A percentile compares a stretch with the other conserved stretches of the same genome.
Conservation (phyloP, 176 grass and related monocot species). For the Avena eriantha region DNA sequence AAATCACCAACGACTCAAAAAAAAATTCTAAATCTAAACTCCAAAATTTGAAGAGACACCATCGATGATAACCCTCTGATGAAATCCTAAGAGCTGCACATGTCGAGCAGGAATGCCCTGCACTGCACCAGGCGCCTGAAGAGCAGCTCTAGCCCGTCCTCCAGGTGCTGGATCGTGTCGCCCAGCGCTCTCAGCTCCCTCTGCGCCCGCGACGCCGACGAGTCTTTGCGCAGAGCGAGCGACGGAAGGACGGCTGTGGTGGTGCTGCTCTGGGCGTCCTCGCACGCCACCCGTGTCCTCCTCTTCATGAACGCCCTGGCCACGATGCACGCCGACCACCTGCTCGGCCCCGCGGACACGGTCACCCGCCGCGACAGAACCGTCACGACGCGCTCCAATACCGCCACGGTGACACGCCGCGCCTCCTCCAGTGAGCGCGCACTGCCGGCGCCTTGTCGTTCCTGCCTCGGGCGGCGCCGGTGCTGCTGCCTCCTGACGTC, state of each 20-base stretch:
- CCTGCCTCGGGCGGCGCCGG: not conserved
- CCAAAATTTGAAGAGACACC: slow-evolving; percentile 37
- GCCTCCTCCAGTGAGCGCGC: slow-evolving; percentile 41
- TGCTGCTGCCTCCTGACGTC: slow-evolving; percentile 40
- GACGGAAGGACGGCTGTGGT: not conserved
- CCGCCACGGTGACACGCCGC: slow-evolving; percentile 24
- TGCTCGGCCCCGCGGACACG: not conserved
- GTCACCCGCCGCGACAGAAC: slow-evolving; percentile 34
- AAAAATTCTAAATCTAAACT: not conserved
- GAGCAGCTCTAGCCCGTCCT: slow-evolving; percentile 52
- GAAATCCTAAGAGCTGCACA: slow-evolving; percentile 36
- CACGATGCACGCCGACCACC: slow-evolving; percentile 50
- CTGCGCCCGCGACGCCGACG: slow-evolving; percentile 14
- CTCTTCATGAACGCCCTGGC: slow-evolving; percentile 47
- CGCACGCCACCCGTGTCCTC: slow-evolving; percentile 44
- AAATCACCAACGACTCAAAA: not conserved
- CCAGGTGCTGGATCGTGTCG: slow-evolving; percentile 48
- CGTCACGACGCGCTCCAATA: slow-evolving; percentile 40
- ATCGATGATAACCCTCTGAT: slow-evolving; percentile 8
- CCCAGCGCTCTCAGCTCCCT: slow-evolving; percentile 43
- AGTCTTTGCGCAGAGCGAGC: slow-evolving; percentile 33
- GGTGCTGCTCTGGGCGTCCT: not conserved
- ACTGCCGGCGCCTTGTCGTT: not conserved
- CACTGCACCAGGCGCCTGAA: slow-evolving; percentile 54
- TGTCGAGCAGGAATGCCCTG: slow-evolving; percentile 61